Evolutionary conservation across 2,329 filamentous ascomycete genomes (phyloP), one percentile per base, ranked within the genome.

Genomic region (Ophidiomyces ophidiicola): DNA sequence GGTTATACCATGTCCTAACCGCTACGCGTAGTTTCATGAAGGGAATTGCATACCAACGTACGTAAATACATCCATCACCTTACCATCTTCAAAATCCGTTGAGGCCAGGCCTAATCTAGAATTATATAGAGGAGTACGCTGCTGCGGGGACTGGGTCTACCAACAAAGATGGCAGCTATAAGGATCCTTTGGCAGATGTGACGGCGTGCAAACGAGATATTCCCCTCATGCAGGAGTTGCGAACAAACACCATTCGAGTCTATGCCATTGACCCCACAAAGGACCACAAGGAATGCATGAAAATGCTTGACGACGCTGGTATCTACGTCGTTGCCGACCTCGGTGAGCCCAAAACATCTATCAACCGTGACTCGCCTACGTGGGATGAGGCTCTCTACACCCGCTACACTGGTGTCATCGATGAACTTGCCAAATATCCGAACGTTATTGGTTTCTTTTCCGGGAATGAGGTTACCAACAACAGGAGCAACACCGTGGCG

Each of bases 381-480:
- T 98, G 90, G 90, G 78, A 85, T 58, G 72, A 78, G 38, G 72
- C 73, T 8, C 72, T 94, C 34, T 93, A 78, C 67, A 59, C 70
- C 24, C 83, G 85, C 48, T 98, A 96, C 71, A 82, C 78, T 42
- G 65, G 66, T 21, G 90, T 98, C 45, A 68, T 98, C 44, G 87
- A 96, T 57, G 71, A 74, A 46, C 69, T 98, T 54, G 70, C 73
- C 51, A 71, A 82, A 58, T 96, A 93, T 72, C 72, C 75, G 63
- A 98, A 98, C 67, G 79, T 84, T 36, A 78, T 98, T 48, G 90
- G 90, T 54, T 98, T 96, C 79, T 96, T 98, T 61, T 88, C 87
- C 51, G 90, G 90, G 59, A 98, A 98, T 66, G 90, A 98, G 68
- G 90, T 98, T 46, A 80, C 85, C 53, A 93, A 94, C 71, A 74